Evolutionary conservation across 2,329 filamentous ascomycete species (phyloP).

Genomic region (Trematosphaeria pertusa): DNA sequence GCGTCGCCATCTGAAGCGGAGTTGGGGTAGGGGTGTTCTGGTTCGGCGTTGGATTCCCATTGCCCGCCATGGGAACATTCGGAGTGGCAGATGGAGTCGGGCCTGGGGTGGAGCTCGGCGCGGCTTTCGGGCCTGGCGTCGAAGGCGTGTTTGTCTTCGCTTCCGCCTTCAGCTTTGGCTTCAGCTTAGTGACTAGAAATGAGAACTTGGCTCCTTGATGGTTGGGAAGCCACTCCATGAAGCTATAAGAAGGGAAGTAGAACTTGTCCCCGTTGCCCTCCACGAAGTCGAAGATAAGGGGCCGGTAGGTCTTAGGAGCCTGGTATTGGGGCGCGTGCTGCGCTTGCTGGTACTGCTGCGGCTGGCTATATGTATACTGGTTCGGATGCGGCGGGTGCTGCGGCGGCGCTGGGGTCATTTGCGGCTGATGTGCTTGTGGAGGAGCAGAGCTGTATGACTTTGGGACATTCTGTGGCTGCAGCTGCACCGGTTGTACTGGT

Average conservation of each 20-base stretch:
- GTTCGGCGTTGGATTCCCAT: slow-evolving; percentile 1
- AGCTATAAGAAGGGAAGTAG: slow-evolving; percentile 78
- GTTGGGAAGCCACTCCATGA: slow-evolving; percentile 71
- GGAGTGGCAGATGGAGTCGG: slow-evolving; percentile 15
- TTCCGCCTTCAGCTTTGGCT: slow-evolving; percentile 51
- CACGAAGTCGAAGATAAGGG: slow-evolving; percentile 47
- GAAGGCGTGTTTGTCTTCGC: slow-evolving; percentile 30
- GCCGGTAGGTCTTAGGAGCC: slow-evolving; percentile 52
- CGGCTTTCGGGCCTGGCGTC: slow-evolving; percentile 36
- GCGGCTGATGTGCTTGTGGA: slow-evolving; percentile 23
- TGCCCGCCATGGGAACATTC: neutral
- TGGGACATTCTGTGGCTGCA: slow-evolving; percentile 4
- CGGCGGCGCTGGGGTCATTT: slow-evolving; percentile 24
- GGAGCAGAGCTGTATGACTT: slow-evolving; percentile 26
- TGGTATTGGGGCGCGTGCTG: no score
- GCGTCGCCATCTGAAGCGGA: slow-evolving; percentile 25
- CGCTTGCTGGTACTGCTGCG: slow-evolving; percentile 24
- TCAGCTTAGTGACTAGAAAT: slow-evolving; percentile 78
- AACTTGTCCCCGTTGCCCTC: slow-evolving; percentile 71
- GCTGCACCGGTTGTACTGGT: slow-evolving; percentile 1
- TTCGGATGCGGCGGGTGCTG: slow-evolving; percentile 22
- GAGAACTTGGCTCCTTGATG: slow-evolving; percentile 73
- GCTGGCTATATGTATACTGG: no score
- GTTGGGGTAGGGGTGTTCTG: slow-evolving; percentile 1
- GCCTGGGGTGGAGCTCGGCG: slow-evolving; percentile 5